Evolutionary conservation across 2,329 filamentous ascomycete genomes (phyloP), one percentile per base, ranked within the genome.

Genomic region (Xylariaceae sp.): DNA sequence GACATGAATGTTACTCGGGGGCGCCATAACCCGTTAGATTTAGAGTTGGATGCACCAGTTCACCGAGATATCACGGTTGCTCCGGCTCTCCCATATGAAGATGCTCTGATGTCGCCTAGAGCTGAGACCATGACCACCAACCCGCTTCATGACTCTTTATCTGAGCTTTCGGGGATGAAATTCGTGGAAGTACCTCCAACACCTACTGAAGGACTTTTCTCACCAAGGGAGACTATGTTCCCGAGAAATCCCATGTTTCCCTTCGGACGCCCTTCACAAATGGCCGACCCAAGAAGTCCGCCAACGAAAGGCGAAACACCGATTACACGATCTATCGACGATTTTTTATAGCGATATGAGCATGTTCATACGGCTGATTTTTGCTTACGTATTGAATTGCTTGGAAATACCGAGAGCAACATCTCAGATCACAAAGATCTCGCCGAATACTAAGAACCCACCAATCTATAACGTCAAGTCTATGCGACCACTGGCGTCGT

Each of bases 281-380:
- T 72, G 10, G 73, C 72, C 12, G 85, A 91, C 60, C 87, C 87
- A 12, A 72, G 87, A 55, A 90, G 86, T 62, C 86, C 86, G 14
- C 83, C 85, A 0, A 86, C 84, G 11, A 80, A 79, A 58, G 86
- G 86, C 32, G 84, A 86, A 62, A 82, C 80, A 47, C 85, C 86
- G 3, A 90, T 92, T 49, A 80, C 83, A 41, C 75, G 86, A 45
- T 90, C 84, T 47, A 92, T 92, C 58, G 84, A 88, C 62, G 86
- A 90, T 59, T 72, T 89, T 41, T 71, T 91, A 65, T 90, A 74
- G 72, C 41, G 17, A 20, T 35, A 16, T n/a, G 25, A 22, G 14
- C 33, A 20, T 21, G n/a, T n/a, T n/a, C n/a, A n/a, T n/a, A n/a
- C n/a, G n/a, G n/a, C n/a, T n/a, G n/a, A n/a, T n/a, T n/a, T n/a